These are phyloP conservation scores for Xylaria sp. DNA, from an alignment of 2,329 filamentous ascomycete species.

Conservation along the genomic window DNA sequence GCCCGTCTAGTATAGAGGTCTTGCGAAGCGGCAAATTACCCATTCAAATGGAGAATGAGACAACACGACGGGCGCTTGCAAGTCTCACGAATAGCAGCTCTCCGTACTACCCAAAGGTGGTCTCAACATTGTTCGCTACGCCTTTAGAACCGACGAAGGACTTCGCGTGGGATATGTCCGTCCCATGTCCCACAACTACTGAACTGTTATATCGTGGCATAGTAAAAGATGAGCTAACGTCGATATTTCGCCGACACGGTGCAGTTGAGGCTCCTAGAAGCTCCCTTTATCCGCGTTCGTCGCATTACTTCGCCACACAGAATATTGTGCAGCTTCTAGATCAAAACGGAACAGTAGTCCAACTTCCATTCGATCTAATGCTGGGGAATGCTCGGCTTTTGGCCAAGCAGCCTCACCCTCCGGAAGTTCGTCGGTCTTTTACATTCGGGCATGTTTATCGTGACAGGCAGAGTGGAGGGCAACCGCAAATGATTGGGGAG, in stretches of 20 bases:
- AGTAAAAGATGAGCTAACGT: slow-evolving; percentile 77
- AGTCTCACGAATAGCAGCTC: slow-evolving; percentile 85
- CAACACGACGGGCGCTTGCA: slow-evolving; percentile 83
- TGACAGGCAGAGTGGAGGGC: slow-evolving; percentile 79
- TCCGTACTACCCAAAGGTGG: slow-evolving; percentile 89
- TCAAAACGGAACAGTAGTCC: slow-evolving; percentile 84
- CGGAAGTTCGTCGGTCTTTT: slow-evolving; percentile 79
- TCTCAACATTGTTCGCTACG: slow-evolving; percentile 84
- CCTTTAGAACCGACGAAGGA: slow-evolving; percentile 84
- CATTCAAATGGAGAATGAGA: slow-evolving; percentile 92
- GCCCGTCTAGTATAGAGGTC: slow-evolving; percentile 84
- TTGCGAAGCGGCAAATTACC: slow-evolving; percentile 88
- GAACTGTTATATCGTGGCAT: slow-evolving; percentile 77
- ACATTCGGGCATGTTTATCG: slow-evolving; percentile 90
- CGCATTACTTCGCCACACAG: slow-evolving; percentile 72
- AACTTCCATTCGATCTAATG: slow-evolving; percentile 94
- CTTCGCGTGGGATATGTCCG: slow-evolving; percentile 78
- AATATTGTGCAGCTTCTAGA: slow-evolving; percentile 86
- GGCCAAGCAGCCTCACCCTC: slow-evolving; percentile 72
- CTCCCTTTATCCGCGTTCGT: slow-evolving; percentile 82
- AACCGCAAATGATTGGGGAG: slow-evolving; percentile 85
- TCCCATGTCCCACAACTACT: slow-evolving; percentile 61
- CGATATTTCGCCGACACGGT: slow-evolving; percentile 89
- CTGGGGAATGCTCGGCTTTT: slow-evolving; percentile 88
- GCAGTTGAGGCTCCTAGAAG: slow-evolving; percentile 83